phyloP scores from a whole-genome alignment of 2,329 filamentous ascomycete genomes.

The Apiospora rasikravindrae region DNA sequence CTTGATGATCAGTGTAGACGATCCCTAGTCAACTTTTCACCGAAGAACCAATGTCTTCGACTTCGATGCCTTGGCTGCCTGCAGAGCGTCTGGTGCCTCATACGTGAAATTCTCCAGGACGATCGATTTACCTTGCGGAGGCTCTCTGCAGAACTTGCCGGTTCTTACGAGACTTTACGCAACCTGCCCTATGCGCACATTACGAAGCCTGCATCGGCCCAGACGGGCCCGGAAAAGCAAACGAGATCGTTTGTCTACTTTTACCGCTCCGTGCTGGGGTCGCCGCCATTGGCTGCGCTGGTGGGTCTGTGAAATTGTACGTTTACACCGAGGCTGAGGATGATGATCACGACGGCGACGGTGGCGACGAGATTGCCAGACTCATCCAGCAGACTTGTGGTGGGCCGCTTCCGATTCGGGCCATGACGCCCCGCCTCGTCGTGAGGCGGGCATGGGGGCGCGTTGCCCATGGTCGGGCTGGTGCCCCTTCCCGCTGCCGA shows the following conservation, averaged over 20 bases:
- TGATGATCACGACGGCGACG: no score
- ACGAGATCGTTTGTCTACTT: background rate
- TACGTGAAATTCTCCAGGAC: background rate
- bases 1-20: no score
- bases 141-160: background rate
- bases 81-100: background rate
- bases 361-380: no score
- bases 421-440: no score
- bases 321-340: no score
- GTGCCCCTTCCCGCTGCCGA: background rate
- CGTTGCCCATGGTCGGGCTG: background rate
- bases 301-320: no score
- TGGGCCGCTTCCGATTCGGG: background rate
- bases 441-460: no score
- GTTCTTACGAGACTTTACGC: background rate
- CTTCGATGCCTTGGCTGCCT: background rate
- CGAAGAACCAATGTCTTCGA: background rate
- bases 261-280: background rate
- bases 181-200: background rate
- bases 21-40: background rate
- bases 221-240: background rate
- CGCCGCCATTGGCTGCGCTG: background rate
- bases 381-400: background rate
- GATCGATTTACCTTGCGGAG: background rate
- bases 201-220: background rate